Conservation (phyloP, 1,284 basidiomycete species). For the Coniferiporia weirii region DNA sequence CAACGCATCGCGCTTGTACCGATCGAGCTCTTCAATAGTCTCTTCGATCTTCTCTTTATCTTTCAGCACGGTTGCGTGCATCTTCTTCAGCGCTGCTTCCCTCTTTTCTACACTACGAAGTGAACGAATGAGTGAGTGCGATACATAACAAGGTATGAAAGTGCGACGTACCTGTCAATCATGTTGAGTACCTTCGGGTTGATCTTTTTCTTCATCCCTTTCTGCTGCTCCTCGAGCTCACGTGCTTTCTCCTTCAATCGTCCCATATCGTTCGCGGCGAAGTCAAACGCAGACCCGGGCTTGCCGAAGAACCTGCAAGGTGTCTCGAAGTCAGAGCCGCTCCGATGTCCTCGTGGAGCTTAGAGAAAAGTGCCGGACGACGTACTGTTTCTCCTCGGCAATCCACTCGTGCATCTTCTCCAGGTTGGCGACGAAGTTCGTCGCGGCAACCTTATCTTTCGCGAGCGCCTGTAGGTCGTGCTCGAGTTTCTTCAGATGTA, state of each 20-base stretch:
- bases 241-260: conserved; percentile 63
- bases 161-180: conserved; percentile 74
- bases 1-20: conserved; percentile 91
- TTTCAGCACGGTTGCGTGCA: conserved; percentile 83
- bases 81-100: conserved; percentile 82
- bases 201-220: conserved; percentile 90
- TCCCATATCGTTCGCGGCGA: conserved; percentile 64
- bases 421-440: conserved; percentile 47
- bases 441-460: conserved; percentile 49
- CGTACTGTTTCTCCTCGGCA: conserved; percentile 76
- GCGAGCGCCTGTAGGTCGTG: conserved; percentile 45
- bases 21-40: conserved; percentile 90
- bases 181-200: conserved; percentile 95
- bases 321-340: conserved; percentile 1
- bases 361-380: conserved; percentile 16
- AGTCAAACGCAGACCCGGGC: conserved; percentile 80
- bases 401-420: conserved; percentile 92
- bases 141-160: background rate
- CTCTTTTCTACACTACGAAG: conserved; percentile 88
- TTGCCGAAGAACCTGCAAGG: conserved; percentile 72
- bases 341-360: background rate
- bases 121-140: conserved; percentile 4
- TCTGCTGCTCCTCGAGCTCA: conserved; percentile 78
- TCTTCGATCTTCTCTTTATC: conserved; percentile 97
- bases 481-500: conserved; percentile 58